These are phyloP conservation scores for Quercus rubra DNA, from an alignment of 306 rosid genomes.

Conservation along the genomic window DNA sequence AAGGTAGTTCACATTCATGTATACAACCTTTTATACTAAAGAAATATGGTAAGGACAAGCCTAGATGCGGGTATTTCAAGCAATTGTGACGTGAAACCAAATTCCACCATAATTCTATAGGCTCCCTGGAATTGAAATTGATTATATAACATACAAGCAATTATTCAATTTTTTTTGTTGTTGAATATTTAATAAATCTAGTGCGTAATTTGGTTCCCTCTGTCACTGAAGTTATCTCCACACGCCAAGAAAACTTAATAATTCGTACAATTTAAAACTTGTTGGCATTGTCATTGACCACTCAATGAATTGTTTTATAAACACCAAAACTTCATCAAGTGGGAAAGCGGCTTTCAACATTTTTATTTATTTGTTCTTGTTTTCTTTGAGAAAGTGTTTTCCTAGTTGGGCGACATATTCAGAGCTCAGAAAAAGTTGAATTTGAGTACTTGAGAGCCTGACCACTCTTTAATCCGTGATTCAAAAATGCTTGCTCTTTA, in stretches of 20 bases:
- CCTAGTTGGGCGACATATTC: neutral
- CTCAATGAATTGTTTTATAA: neutral
- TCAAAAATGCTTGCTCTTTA: too few species aligned
- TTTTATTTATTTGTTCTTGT: neutral
- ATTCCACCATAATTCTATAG: neutral
- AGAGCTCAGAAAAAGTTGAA: neutral
- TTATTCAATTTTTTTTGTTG: neutral
- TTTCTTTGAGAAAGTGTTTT: neutral
- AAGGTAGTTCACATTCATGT: too few species aligned
- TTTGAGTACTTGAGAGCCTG: too few species aligned
- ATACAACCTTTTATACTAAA: neutral
- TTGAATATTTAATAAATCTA: neutral
- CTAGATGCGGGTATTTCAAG: neutral
- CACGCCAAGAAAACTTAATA: constrained; percentile 53
- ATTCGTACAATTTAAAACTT: constrained; percentile 12
- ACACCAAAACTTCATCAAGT: neutral
- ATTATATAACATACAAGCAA: neutral
- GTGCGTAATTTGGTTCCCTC: constrained; percentile 12
- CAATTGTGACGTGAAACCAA: neutral
- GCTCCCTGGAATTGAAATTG: neutral
- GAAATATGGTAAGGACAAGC: neutral
- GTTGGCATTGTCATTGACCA: constrained; percentile 22
- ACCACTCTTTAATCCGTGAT: too few species aligned
- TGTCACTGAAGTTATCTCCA: constrained; percentile 34
- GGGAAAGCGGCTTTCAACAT: neutral